Conservation (phyloP, 176 grass and related monocot species). For the Ensete glaucum region DNA sequence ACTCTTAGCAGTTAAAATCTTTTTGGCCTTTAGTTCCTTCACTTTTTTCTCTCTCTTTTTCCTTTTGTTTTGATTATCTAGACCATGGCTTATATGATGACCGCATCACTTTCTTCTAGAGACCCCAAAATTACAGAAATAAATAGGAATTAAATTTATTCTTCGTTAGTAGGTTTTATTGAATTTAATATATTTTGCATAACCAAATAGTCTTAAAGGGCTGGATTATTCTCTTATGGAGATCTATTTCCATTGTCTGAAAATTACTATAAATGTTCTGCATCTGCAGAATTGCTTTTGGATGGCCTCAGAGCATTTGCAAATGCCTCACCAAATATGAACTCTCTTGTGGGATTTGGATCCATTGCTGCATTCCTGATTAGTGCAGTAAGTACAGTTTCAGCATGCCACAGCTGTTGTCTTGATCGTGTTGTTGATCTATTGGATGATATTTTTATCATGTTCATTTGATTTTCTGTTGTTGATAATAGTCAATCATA, state of each 20-base stretch:
- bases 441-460: neutral
- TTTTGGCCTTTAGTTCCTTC: no score
- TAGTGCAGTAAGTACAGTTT: constrained; percentile 63
- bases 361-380: constrained; percentile 86
- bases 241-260: neutral
- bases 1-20: no score
- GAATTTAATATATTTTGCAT: neutral
- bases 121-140: no score
- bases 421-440: constrained; percentile 13
- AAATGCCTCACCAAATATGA: constrained; percentile 95
- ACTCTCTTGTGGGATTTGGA: constrained; percentile 93
- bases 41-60: no score
- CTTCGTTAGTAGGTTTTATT: no score
- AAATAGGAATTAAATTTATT: no score
- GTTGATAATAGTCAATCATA: neutral
- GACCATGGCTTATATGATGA: no score
- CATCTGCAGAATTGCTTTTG: constrained; percentile 77
- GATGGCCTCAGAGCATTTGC: constrained; percentile 85
- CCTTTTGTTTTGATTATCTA: no score
- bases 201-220: neutral
- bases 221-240: neutral
- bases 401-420: neutral
- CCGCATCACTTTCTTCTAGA: no score
- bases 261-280: neutral
- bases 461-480: neutral